phyloP scores from a whole-genome alignment of 345 rosid genomes.

The Psidium friedrichsthalianum region DNA sequence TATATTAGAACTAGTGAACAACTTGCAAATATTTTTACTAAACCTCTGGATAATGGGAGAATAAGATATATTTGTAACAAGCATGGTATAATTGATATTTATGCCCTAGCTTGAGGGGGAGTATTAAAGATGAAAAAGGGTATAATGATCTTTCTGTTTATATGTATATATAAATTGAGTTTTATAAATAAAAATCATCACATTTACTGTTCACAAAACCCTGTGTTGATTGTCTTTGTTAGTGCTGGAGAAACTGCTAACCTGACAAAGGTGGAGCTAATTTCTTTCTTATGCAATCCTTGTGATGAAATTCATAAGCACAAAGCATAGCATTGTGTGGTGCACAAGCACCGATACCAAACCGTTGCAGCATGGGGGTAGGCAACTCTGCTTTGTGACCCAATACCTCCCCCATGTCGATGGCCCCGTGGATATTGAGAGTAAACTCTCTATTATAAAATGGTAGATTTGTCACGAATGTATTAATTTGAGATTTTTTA shows the following conservation, averaged over 20 bases:
- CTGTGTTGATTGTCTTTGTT: constrained; percentile 77
- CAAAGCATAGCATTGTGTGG: background rate
- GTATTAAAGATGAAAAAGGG: no score
- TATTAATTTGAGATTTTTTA: no score
- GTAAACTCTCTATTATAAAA: fast-evolving
- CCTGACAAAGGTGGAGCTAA: constrained; percentile 50
- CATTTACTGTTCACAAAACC: constrained; percentile 1
- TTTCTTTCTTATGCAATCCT: background rate
- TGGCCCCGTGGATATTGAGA: background rate
- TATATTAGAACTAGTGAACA: no score
- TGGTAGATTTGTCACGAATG: fast-evolving
- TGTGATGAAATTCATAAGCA: background rate
- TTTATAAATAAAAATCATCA: no score
- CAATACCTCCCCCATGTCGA: fast-evolving
- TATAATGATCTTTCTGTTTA: no score
- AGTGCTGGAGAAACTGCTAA: constrained; percentile 94
- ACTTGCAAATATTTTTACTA: no score
- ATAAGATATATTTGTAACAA: no score
- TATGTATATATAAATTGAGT: no score
- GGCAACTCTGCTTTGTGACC: background rate
- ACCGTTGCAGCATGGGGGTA: background rate
- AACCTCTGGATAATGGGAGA: no score
- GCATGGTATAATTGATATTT: no score
- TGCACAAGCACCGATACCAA: background rate
- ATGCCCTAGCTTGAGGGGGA: no score